Evolutionary conservation across 257 asterid species (phyloP), one percentile per base, ranked within the genome.

Genomic region (Handroanthus guayacan): DNA sequence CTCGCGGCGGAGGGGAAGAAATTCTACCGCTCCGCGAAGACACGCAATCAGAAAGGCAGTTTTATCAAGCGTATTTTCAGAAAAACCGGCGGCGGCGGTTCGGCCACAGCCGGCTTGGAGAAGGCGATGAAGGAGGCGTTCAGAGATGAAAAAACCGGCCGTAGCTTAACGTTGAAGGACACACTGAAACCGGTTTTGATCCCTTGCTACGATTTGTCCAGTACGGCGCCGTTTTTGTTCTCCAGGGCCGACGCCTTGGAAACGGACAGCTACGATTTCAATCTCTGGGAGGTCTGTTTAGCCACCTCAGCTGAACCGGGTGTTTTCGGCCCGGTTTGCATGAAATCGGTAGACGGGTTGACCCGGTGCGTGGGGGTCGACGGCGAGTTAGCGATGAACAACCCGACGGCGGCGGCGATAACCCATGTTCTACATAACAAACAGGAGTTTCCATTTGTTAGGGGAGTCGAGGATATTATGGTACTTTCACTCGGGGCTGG

Each of bases 261-360:
- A 60, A 86, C 96, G 5, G 97, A 93, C 82, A 91, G 97, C 87
- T 95, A 80, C 83, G 97, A 95, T 76, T 93, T 95, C 83, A 88
- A 92, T n/a, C 91, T 95, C 7, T 95, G 98, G 99, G 99, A 95
- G 86, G 98, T 95, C 0, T 95, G 98, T 64, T 77, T 90, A 13
- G 99, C 96, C 71, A 95, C 98, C 48, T 83, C 97, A 18, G 97
- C 98, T 4, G 97, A 95, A n/a, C 96, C 99, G 78, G 94, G 91
- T 0, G 54, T 83, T 12, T 88, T 82, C 83, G 87, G 79, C 55
- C 99, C 98, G 79, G 92, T 95, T 16, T 67, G 85, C 82, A 78
- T 95, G 93, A 83, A 78, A 34, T 93, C 99, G 13, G 87, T 89
- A 0, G 97, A 95, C 91, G 93, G 92, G 34, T 71, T 69, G 76